These are phyloP conservation scores for Lodderomyces margitis DNA, from an alignment of 1,139 yeast genomes.

Conservation along the genomic window DNA sequence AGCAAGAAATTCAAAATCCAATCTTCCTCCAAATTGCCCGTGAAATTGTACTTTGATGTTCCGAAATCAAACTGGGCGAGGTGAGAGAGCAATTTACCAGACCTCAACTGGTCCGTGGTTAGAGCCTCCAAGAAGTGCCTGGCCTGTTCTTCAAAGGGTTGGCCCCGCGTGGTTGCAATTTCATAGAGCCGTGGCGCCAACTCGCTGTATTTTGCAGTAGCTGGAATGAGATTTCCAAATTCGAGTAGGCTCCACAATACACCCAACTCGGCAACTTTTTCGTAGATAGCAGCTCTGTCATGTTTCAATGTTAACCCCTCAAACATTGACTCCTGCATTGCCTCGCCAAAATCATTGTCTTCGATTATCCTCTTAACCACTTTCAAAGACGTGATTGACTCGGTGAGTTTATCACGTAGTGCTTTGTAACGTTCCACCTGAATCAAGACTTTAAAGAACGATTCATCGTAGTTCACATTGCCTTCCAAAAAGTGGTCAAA, in stretches of 20 bases:
- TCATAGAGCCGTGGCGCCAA: conserved; percentile 10
- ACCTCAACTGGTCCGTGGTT: conserved; percentile 4
- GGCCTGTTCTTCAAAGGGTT: neutral
- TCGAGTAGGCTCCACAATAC: conserved; percentile 2
- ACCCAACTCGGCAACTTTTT: neutral
- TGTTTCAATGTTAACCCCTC: neutral
- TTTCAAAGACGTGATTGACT: conserved; percentile 3
- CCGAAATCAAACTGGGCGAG: neutral
- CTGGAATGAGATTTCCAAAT: conserved; percentile 5
- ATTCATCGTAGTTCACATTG: conserved; percentile 3
- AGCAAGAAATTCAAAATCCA: conserved; percentile 1
- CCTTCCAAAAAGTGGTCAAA: conserved; percentile 19
- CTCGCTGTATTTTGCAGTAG: conserved; percentile 2
- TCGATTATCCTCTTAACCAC: conserved; percentile 5
- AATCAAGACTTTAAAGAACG: conserved; percentile 6
- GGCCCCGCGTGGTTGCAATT: conserved; percentile 3
- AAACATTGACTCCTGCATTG: neutral
- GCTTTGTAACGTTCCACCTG: conserved; percentile 8
- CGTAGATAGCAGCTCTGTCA: neutral
- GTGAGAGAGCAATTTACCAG: neutral
- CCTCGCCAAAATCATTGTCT: conserved; percentile 3
- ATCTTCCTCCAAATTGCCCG: conserved; percentile 1
- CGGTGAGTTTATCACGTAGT: conserved; percentile 7
- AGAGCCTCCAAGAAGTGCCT: conserved; percentile 3
- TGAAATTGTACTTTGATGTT: neutral